Conservation (phyloP, 2,329 filamentous ascomycete species). For the Epichloe coenophiala region DNA sequence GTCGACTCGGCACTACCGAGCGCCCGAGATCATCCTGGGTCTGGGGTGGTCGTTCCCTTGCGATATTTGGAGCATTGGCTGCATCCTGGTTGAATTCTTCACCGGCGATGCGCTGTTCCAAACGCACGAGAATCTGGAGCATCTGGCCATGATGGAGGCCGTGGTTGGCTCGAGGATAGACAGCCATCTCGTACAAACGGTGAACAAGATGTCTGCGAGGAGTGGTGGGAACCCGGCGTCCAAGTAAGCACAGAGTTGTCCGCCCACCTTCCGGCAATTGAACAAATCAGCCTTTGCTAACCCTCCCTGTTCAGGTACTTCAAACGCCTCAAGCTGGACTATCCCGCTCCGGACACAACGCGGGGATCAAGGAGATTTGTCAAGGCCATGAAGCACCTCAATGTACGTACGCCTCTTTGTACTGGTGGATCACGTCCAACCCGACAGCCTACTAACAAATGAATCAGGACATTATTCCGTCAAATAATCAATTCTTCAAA, state of each 20-base stretch:
- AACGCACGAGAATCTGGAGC: constrained; percentile 59
- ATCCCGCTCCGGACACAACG: constrained; percentile 49
- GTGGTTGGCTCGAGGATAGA: constrained; percentile 49
- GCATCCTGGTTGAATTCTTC: constrained; percentile 59
- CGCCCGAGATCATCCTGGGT: constrained; percentile 57
- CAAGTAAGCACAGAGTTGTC: constrained; percentile 34
- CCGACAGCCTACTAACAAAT: not conserved
- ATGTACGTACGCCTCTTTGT: constrained; percentile 38
- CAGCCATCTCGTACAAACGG: constrained; percentile 35
- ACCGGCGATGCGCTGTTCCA: constrained; percentile 60
- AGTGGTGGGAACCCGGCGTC: constrained; percentile 47
- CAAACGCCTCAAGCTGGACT: constrained; percentile 51
- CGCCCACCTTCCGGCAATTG: not conserved
- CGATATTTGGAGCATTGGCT: constrained; percentile 63
- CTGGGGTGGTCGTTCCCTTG: constrained; percentile 60
- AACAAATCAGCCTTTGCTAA: not conserved
- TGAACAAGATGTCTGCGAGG: constrained; percentile 39
- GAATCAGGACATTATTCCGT: constrained; percentile 37
- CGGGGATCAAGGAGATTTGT: constrained; percentile 53
- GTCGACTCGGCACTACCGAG: constrained; percentile 55
- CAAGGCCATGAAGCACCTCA: constrained; percentile 56
- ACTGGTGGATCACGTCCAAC: not conserved
- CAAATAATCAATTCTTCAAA: constrained; percentile 36
- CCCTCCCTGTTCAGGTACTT: constrained; percentile 44
- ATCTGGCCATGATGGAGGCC: constrained; percentile 64